A percentile compares a stretch with the other conserved stretches of the same genome.
Conservation (phyloP, 768 basidiomycete genomes). For the Baorangia bicolor region DNA sequence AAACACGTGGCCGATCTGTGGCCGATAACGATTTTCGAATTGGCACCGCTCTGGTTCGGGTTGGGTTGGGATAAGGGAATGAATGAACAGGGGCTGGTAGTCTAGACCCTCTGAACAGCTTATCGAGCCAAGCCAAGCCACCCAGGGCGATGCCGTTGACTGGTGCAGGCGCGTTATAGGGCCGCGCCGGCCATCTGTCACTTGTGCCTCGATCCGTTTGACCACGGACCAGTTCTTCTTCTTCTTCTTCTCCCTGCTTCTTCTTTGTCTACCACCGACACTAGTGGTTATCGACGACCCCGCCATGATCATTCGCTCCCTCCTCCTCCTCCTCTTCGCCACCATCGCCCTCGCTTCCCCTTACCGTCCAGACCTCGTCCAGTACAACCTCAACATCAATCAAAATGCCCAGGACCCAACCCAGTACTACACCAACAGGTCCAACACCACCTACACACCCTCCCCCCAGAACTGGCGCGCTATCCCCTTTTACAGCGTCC, state of each 20-base stretch:
- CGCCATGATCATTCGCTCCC: slow-evolving; percentile 34
- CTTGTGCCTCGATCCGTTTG: too few species aligned
- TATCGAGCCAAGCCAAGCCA: too few species aligned
- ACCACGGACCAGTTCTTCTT: not conserved
- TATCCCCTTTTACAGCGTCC: slow-evolving; percentile 75
- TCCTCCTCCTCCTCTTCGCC: slow-evolving; percentile 33
- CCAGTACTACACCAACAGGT: slow-evolving; percentile 62
- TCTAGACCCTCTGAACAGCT: too few species aligned
- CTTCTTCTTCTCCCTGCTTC: not conserved
- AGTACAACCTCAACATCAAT: slow-evolving; percentile 81
- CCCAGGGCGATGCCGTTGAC: too few species aligned
- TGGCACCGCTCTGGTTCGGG: too few species aligned
- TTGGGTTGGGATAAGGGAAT: too few species aligned
- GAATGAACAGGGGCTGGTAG: too few species aligned
- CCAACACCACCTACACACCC: slow-evolving; percentile 65
- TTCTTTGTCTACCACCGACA: not conserved
- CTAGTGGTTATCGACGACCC: not conserved
- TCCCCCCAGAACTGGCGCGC: slow-evolving; percentile 87
- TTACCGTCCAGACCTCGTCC: slow-evolving; percentile 60
- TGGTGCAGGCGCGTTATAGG: too few species aligned
- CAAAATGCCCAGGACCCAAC: slow-evolving; percentile 63
- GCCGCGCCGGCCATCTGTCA: too few species aligned
- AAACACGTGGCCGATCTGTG: too few species aligned
- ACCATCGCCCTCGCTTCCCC: slow-evolving; percentile 55
- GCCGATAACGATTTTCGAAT: too few species aligned